A percentile compares a stretch with the other conserved stretches of the same genome.
phyloP scores from a whole-genome alignment of 2,329 filamentous ascomycete species.

The Dissoconium aciculare region DNA sequence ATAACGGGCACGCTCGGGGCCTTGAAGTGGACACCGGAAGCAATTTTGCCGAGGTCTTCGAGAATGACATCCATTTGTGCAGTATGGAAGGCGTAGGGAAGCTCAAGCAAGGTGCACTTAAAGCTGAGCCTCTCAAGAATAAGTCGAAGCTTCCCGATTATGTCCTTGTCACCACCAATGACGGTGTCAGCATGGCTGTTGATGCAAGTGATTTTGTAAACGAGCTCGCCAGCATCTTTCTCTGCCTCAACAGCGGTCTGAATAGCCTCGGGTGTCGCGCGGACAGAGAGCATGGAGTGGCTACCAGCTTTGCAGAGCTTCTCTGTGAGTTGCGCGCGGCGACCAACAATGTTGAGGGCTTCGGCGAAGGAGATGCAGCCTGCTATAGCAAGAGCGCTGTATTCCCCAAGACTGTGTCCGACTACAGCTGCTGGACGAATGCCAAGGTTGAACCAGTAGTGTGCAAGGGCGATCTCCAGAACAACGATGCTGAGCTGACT shows the following conservation, averaged over 20 bases:
- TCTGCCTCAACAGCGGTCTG: no score
- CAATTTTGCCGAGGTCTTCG: conserved; percentile 5
- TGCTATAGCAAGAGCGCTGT: conserved; percentile 25
- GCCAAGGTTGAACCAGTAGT: conserved; percentile 17
- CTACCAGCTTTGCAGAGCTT: conserved; percentile 4
- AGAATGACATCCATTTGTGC: conserved; percentile 15
- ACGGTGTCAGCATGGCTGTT: conserved; percentile 13
- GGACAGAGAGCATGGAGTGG: conserved; percentile 11
- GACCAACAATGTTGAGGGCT: conserved; percentile 25
- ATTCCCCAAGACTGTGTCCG: conserved; percentile 27
- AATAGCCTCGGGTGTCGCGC: conserved; percentile 4
- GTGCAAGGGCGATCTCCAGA: conserved; percentile 28
- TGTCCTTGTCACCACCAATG: conserved; percentile 10
- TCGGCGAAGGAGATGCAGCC: conserved; percentile 23
- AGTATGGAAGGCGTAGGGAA: conserved; percentile 18
- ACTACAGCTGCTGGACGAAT: conserved; percentile 17
- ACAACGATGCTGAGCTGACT: conserved; percentile 24
- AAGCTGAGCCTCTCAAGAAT: conserved; percentile 5
- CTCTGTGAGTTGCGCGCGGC: conserved; percentile 8
- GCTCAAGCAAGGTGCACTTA: conserved; percentile 8
- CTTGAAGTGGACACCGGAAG: conserved; percentile 6
- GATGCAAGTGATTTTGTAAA: conserved; percentile 13
- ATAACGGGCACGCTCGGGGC: conserved; percentile 16
- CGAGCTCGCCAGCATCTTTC: conserved; percentile 4
- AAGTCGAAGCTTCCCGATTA: conserved; percentile 7